These are phyloP conservation scores for Piper longum DNA, from an alignment of 164 flowering plant species.

Conservation along the genomic window DNA sequence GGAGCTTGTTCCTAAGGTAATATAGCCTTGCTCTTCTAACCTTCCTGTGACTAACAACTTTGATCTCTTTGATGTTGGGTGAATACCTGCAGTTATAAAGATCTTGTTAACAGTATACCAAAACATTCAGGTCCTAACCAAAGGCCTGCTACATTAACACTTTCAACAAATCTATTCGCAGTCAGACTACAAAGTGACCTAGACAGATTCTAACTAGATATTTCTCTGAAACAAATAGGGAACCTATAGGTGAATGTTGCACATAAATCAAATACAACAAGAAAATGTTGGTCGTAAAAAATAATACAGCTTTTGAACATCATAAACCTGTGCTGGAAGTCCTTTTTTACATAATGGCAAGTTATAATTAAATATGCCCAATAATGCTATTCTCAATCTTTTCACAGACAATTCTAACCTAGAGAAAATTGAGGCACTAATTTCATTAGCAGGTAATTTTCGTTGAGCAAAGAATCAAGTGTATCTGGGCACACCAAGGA, in stretches of 20 bases:
- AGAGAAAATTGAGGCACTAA: not conserved
- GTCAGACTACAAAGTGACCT: not conserved
- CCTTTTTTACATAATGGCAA: not conserved
- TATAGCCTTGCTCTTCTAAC: constrained; percentile 88
- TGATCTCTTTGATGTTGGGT: constrained; percentile 79
- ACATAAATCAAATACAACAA: too few species aligned
- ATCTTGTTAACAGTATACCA: not conserved
- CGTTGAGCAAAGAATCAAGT: not conserved
- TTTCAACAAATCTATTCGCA: not conserved
- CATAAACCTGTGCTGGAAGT: too few species aligned
- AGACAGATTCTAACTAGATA: not conserved
- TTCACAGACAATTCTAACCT: not conserved
- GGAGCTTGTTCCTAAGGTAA: constrained; percentile 89
- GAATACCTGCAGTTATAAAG: constrained; percentile 51
- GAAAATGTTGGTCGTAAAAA: too few species aligned
- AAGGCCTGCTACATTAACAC: not conserved
- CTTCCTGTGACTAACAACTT: constrained; percentile 72
- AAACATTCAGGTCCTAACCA: not conserved
- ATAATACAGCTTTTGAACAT: too few species aligned
- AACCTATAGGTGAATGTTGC: not conserved
- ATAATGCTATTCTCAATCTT: not conserved
- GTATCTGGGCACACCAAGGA: not conserved
- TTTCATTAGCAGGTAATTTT: not conserved
- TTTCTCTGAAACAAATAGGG: not conserved
- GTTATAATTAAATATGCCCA: too few species aligned